Evolutionary conservation across 352 stramenopile genomes (phyloP).

Genomic region (Globisporangium cederbergense): DNA sequence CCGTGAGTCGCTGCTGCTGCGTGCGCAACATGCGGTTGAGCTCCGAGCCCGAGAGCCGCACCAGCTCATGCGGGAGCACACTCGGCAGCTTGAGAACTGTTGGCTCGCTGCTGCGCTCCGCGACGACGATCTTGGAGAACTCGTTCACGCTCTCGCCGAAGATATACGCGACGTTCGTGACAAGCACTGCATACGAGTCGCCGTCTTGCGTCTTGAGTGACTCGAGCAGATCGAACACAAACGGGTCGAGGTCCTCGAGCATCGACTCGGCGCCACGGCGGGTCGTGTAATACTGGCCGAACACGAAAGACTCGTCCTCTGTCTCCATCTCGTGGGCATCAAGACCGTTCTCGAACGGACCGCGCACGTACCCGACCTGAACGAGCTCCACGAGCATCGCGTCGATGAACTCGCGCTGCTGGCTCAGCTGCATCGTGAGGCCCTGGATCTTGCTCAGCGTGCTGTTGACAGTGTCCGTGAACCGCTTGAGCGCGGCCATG

Average conservation of each 20-base stretch:
- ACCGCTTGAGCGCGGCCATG: conserved; percentile 20
- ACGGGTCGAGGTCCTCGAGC: conserved; percentile 18
- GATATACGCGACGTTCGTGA: conserved; percentile 14
- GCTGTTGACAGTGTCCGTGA: conserved; percentile 10
- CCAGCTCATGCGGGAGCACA: conserved; percentile 20
- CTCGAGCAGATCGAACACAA: conserved; percentile 16
- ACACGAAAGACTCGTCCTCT: conserved; percentile 13
- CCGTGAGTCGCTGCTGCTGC: conserved; percentile 14
- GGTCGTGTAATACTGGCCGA: conserved; percentile 13
- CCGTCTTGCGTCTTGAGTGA: not conserved
- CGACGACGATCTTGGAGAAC: conserved; percentile 10
- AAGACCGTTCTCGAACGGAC: conserved; percentile 11
- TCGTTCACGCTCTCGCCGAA: conserved; percentile 16
- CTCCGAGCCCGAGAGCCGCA: conserved; percentile 18
- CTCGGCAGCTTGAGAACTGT: conserved; percentile 6
- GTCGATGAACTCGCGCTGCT: conserved; percentile 13
- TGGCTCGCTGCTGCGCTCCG: conserved; percentile 1
- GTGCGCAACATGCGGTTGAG: conserved; percentile 17
- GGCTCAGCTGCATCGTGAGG: conserved; percentile 8
- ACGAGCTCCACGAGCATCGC: conserved; percentile 15
- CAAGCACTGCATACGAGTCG: conserved; percentile 3
- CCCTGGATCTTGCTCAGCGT: conserved; percentile 9
- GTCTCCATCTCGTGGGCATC: conserved; percentile 9
- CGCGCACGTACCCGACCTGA: conserved; percentile 17
- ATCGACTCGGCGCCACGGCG: conserved; percentile 8